Evolutionary conservation across 371 early-diverging fungal genomes (phyloP).

Genomic region (Edhazardia aedis): DNA sequence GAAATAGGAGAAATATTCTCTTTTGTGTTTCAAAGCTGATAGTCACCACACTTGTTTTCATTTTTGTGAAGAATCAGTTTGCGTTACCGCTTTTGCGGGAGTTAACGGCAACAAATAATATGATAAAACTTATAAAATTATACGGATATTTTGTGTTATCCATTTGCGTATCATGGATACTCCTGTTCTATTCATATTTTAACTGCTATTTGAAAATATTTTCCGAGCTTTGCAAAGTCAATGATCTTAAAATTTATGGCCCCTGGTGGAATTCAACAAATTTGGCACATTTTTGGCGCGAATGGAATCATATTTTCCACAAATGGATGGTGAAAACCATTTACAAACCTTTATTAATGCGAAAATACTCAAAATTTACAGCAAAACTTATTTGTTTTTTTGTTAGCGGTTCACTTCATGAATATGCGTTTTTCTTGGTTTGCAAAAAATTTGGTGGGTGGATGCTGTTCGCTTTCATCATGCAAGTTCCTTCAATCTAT

Average conservation of each 20-base stretch:
- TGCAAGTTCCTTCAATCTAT: constrained; percentile 31
- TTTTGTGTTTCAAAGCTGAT: constrained; percentile 1
- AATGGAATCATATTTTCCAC: constrained; percentile 44
- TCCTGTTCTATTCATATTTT: constrained; percentile 29
- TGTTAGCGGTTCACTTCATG: constrained; percentile 40
- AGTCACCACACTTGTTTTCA: constrained; percentile 13
- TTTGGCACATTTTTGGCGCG: constrained; percentile 39
- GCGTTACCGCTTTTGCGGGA: constrained; percentile 9
- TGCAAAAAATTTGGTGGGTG: constrained; percentile 22
- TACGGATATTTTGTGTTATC: constrained; percentile 16
- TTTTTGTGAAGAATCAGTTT: constrained; percentile 30
- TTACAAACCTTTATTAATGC: constrained; percentile 25
- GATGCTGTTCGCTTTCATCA: constrained; percentile 33
- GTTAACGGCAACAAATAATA: not conserved
- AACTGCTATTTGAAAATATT: constrained; percentile 19
- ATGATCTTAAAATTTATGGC: constrained; percentile 28
- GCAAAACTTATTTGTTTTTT: constrained; percentile 24
- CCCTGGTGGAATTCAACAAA: constrained; percentile 45
- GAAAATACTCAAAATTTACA: constrained; percentile 2
- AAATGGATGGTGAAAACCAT: constrained; percentile 38
- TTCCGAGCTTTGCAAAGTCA: constrained; percentile 33
- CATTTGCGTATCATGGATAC: constrained; percentile 20
- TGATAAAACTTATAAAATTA: constrained; percentile 8
- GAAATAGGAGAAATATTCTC: constrained; percentile 7
- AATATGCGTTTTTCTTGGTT: constrained; percentile 34